Evolutionary conservation across 2,329 filamentous ascomycete genomes (phyloP), one percentile per base, ranked within the genome.

Genomic region (Fusarium tanahbumbuense): DNA sequence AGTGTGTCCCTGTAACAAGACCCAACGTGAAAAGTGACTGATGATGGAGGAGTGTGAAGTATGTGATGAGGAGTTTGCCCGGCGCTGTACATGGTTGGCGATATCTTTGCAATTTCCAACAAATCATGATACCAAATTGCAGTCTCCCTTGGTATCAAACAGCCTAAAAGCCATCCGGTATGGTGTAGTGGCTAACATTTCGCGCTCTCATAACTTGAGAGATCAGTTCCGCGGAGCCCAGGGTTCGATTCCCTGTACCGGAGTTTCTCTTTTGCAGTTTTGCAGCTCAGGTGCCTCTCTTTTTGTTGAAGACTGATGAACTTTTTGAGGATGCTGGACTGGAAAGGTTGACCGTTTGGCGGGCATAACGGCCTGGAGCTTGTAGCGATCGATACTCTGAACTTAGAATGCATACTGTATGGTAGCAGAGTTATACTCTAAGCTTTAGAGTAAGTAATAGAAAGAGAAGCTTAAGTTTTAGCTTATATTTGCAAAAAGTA

Each of bases 151-250:
- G 27, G 27, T 11, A 28, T 28, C 27, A 28, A 28, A 28, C 27
- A 28, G 27, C 27, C 27, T 28, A 28, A 52, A 11, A 25, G 28
- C 12, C 23, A 62, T 76, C 73, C 73, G 74, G 74, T 76, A 76
- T 76, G 74, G 73, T 76, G 74, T 76, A 76, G 73, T 76, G 73
- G 74, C 74, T 73, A 76, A 76, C 74, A 76, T 76, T 75, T 75
- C 72, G 69, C 74, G 74, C 74, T 76, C 57, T 76, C 74, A 75
- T 62, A 56, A 72, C 50, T 8, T 74, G 69, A 73, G 72, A 56
- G 71, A 70, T 48, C n/a, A 37, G 46, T 34, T 56, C 67, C 70
- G 67, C 67, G 67, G 71, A 71, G 71, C 69, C 64, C 64, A 73
- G 69, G 70, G 68, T 72, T 72, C 68, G 70, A 72, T 72, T 72